These are phyloP conservation scores for Paratinospora sagittata DNA, from an alignment of 164 flowering plant species.

Conservation along the genomic window DNA sequence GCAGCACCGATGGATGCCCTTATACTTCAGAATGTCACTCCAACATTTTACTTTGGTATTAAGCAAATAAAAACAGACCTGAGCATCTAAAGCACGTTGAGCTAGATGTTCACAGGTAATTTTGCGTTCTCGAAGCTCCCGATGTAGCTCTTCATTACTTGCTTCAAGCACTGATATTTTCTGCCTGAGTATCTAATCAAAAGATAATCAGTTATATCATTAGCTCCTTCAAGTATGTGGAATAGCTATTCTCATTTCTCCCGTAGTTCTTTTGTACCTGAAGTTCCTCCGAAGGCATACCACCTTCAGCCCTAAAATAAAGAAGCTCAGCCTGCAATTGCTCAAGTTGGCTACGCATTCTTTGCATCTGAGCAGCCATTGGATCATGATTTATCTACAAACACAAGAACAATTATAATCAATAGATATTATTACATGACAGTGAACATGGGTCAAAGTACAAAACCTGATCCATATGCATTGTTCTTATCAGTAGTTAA, in stretches of 20 bases:
- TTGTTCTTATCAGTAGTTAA: neutral
- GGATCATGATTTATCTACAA: constrained; percentile 92
- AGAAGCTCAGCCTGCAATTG: constrained; percentile 85
- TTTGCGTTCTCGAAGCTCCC: constrained; percentile 58
- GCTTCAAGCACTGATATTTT: constrained; percentile 78
- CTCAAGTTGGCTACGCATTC: constrained; percentile 83
- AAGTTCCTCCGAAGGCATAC: constrained; percentile 72
- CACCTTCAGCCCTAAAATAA: constrained; percentile 63
- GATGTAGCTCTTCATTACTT: constrained; percentile 67
- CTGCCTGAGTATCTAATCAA: constrained; percentile 59
- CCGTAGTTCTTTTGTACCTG: constrained; percentile 42
- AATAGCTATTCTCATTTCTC: neutral
- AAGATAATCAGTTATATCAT: neutral
- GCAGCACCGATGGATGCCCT: no score
- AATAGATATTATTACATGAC: neutral
- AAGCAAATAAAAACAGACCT: constrained; percentile 42
- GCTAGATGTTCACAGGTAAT: constrained; percentile 50
- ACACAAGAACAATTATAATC: neutral
- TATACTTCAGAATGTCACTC: neutral
- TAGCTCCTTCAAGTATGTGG: neutral
- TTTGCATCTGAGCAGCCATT: constrained; percentile 72
- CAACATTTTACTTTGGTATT: neutral
- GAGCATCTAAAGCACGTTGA: constrained; percentile 76
- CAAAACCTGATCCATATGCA: neutral
- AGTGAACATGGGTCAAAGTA: neutral